A percentile compares a stretch with the other conserved stretches of the same genome.
Evolutionary conservation across 31 red algal species (phyloP).

Genomic region (Asparagopsis taxiformis): DNA sequence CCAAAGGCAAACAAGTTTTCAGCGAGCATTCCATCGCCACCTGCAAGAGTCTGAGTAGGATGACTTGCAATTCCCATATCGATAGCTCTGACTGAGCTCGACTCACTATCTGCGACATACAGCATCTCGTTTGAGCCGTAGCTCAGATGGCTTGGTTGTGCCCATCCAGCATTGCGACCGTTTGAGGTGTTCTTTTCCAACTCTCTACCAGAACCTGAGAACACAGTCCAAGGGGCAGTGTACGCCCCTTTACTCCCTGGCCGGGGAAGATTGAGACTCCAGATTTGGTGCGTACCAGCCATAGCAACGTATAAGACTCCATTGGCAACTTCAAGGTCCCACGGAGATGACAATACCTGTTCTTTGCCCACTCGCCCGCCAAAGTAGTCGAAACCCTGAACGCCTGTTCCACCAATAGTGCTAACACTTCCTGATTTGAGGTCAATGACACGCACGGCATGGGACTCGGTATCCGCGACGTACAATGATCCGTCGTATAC

Average conservation of each 20-base stretch:
- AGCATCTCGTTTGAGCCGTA: slow-evolving; percentile 30
- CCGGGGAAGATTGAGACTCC: slow-evolving; percentile 48
- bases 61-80: slow-evolving; percentile 23
- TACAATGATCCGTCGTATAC: slow-evolving; percentile 51
- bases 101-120: slow-evolving; percentile 90
- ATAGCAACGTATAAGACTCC: slow-evolving; percentile 70
- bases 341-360: slow-evolving; percentile 69
- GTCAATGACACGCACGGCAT: slow-evolving; percentile 90
- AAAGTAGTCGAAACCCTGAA: slow-evolving; percentile 76
- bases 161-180: slow-evolving; percentile 62
- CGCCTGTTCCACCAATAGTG: slow-evolving; percentile 74
- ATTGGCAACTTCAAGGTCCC: slow-evolving; percentile 61
- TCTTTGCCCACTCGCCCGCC: slow-evolving; percentile 48
- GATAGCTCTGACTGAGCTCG: slow-evolving; percentile 77
- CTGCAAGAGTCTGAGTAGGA: slow-evolving; percentile 85
- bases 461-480: slow-evolving; percentile 86
- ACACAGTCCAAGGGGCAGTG: slow-evolving; percentile 47
- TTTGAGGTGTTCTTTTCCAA: slow-evolving; percentile 65
- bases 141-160: slow-evolving; percentile 76
- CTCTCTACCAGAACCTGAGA: slow-evolving; percentile 79
- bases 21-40: slow-evolving; percentile 87
- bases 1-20: slow-evolving; percentile 94
- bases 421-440: slow-evolving; percentile 43
- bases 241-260: neutral
- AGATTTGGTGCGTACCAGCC: slow-evolving; percentile 91